Conservation (phyloP, 345 rosid species). For the Boechera stricta region DNA sequence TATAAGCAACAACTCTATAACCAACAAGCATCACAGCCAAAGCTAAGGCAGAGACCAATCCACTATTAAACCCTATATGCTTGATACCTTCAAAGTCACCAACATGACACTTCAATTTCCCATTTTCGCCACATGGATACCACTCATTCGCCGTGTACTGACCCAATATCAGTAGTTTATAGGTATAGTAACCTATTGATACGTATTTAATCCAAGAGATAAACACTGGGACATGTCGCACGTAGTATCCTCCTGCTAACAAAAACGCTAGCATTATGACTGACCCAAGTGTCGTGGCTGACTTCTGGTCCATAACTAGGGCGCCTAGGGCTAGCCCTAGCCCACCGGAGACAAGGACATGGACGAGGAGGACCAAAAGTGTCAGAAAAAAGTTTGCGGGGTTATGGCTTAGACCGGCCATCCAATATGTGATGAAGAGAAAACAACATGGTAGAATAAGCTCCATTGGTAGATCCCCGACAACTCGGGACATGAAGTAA, state of each 20-base stretch:
- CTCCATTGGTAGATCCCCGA: slow-evolving; percentile 78
- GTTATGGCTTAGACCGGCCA: slow-evolving; percentile 65
- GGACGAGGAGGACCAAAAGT: slow-evolving; percentile 56
- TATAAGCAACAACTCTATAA: slow-evolving; percentile 80
- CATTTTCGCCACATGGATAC: slow-evolving; percentile 59
- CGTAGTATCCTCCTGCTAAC: slow-evolving; percentile 87
- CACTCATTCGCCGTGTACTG: slow-evolving; percentile 72
- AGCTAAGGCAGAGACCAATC: slow-evolving; percentile 59
- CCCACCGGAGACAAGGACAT: slow-evolving; percentile 90
- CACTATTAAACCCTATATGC: slow-evolving; percentile 54
- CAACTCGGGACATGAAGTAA: slow-evolving; percentile 69
- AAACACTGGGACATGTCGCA: slow-evolving; percentile 76
- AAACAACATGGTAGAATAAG: slow-evolving; percentile 68
- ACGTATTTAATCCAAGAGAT: slow-evolving; percentile 84
- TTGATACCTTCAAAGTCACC: slow-evolving; percentile 72
- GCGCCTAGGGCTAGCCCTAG: slow-evolving; percentile 92
- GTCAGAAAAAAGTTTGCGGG: slow-evolving; percentile 53
- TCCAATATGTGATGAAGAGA: slow-evolving; percentile 64
- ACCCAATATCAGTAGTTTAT: slow-evolving; percentile 74
- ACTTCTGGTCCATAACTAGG: slow-evolving; percentile 81
- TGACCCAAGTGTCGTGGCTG: slow-evolving; percentile 86
- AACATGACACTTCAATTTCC: slow-evolving; percentile 57
- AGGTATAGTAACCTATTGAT: slow-evolving; percentile 87
- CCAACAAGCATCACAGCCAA: slow-evolving; percentile 77
- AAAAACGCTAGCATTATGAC: slow-evolving; percentile 89